Evolutionary conservation across 1,284 basidiomycete genomes (phyloP).

Genomic region (Sporisorium scitamineum): DNA sequence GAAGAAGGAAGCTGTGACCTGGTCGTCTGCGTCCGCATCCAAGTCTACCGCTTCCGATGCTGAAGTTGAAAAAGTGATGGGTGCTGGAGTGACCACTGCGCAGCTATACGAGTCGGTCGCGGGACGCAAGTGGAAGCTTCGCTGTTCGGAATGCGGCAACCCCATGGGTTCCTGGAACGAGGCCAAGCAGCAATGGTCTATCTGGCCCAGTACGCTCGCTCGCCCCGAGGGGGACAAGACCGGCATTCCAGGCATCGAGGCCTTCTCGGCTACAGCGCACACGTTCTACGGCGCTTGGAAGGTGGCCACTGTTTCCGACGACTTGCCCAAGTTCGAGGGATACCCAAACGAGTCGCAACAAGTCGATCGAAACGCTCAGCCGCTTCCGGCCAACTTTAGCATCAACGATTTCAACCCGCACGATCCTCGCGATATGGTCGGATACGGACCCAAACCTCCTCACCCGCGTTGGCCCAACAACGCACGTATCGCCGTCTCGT

Average conservation of each 20-base stretch:
- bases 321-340: conserved; percentile 40
- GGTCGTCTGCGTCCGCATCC: conserved; percentile 30
- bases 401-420: conserved; percentile 44
- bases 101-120: conserved; percentile 49
- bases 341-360: conserved; percentile 40
- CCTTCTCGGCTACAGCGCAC: conserved; percentile 33
- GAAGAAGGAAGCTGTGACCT: conserved; percentile 51
- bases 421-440: conserved; percentile 59
- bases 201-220: conserved; percentile 55
- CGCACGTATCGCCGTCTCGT: conserved; percentile 69
- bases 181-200: conserved; percentile 56
- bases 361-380: conserved; percentile 32
- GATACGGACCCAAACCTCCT: conserved; percentile 69
- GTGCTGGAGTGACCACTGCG: conserved; percentile 22
- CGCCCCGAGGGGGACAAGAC: conserved; percentile 35
- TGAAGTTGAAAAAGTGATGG: conserved; percentile 16
- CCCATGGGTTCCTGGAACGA: conserved; percentile 61
- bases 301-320: conserved; percentile 30
- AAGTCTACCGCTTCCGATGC: conserved; percentile 5
- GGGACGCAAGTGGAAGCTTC: conserved; percentile 59
- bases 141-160: conserved; percentile 59
- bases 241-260: conserved; percentile 17
- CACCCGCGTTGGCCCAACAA: conserved; percentile 70
- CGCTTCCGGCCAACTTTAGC: conserved; percentile 28
- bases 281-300: conserved; percentile 49